Base-by-base conservation (phyloP, 345 rosid genomes). In the Brassica juncea region DNA sequence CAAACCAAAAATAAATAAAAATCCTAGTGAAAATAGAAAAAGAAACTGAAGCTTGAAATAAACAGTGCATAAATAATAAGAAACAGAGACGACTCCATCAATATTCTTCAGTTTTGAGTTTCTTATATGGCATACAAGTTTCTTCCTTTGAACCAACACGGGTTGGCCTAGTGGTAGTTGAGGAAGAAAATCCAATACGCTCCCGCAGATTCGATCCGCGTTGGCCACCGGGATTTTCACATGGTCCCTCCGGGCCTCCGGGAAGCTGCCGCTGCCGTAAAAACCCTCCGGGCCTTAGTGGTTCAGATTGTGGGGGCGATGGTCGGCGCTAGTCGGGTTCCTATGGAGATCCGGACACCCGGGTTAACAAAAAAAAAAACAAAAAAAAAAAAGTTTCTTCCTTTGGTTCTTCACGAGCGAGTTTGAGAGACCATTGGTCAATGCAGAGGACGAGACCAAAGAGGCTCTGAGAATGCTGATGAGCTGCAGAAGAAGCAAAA, bases 361-460 rank as follows among this genome's bases (percentile, higher is more conserved):
- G 25, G 25, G 25, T 23, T 23, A 23, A 23, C 25, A 23, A 23
- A 23, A 23, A 23, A 21, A 23, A 23, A 23, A 23, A 23, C 25
- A 23, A 23, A 23, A 23, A 23, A n/a, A 21, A 21, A 23, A 23
- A 61, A 25, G 59, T 28, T 63, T 63, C 70, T 63, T 44, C 21
- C 8, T 15, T 73, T 3, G 77, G 70, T 28, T 42, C 42, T 73
- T 73, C 30, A 25, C 1, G 23, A 72, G 35, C 21, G 60, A 35
- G 32, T 12, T 34, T 23, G 66, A 35, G 34, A 72, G 66, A 37
- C 66, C 75, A 58, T 35, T 23, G 57, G 54, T 72, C n/a, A 72
- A 37, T 21, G 75, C 66, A 35, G 66, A 72, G n/a, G 75, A 12
- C 4, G 75, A n/a, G 31, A 28, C 30, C 70, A 73, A 73, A 27